Conservation (phyloP, 495 filamentous ascomycete genomes). For the Extremus antarcticus region DNA sequence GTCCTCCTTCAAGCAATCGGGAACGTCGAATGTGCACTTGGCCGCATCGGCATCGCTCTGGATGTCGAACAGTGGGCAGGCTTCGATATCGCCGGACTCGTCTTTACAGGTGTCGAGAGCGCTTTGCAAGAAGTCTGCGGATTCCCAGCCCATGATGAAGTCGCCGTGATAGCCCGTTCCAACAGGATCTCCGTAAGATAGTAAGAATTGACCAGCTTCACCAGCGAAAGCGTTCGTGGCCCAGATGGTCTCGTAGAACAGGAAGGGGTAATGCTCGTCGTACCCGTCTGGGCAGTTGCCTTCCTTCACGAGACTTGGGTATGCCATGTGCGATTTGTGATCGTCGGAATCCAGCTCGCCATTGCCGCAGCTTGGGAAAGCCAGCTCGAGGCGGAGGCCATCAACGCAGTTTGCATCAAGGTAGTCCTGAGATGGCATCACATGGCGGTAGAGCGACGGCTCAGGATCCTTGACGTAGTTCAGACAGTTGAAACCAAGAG, state of each 20-base stretch:
- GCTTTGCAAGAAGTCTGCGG: slow-evolving; percentile 41
- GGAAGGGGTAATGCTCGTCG: slow-evolving; percentile 54
- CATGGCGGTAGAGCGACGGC: slow-evolving; percentile 65
- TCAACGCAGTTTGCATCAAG: slow-evolving; percentile 58
- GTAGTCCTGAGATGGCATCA: slow-evolving; percentile 65
- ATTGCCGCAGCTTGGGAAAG: slow-evolving; percentile 45
- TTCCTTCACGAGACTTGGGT: slow-evolving; percentile 52
- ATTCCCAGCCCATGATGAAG: slow-evolving; percentile 75
- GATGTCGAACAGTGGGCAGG: slow-evolving; percentile 50
- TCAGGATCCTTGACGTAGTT: slow-evolving; percentile 54
- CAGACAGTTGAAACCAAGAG: slow-evolving; percentile 86
- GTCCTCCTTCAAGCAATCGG: slow-evolving; percentile 31
- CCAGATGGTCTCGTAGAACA: slow-evolving; percentile 88
- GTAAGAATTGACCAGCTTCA: slow-evolving; percentile 59
- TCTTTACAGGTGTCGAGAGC: slow-evolving; percentile 44
- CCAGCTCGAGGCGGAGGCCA: slow-evolving; percentile 50
- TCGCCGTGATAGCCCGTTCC: slow-evolving; percentile 80
- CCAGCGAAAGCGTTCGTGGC: slow-evolving; percentile 59
- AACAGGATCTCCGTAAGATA: slow-evolving; percentile 72
- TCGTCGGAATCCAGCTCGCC: slow-evolving; percentile 38
- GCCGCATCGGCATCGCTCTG: slow-evolving; percentile 34
- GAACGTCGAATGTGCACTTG: slow-evolving; percentile 39
- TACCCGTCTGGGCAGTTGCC: slow-evolving; percentile 69
- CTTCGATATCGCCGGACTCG: slow-evolving; percentile 40
- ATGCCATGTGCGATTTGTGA: slow-evolving; percentile 50